Evolutionary conservation across 139 green algal genomes (phyloP), one percentile per base, ranked within the genome.

Genomic region (Penium margaritaceum): DNA sequence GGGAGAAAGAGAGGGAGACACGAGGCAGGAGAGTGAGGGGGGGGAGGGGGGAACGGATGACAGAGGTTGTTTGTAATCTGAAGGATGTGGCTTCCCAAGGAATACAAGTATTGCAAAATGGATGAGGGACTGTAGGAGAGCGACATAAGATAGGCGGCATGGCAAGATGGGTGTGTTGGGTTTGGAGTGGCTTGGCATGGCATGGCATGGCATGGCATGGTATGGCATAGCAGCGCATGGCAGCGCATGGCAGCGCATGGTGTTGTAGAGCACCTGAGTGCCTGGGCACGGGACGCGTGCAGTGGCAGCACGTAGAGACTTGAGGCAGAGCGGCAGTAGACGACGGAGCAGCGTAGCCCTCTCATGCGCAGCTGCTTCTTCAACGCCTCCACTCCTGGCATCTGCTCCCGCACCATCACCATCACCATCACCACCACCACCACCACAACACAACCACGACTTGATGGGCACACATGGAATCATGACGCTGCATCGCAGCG

Each of bases 221-320:
- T n/a, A n/a, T n/a, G n/a, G n/a, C n/a, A n/a, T n/a, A n/a, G n/a
- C n/a, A n/a, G n/a, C n/a, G n/a, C n/a, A n/a, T n/a, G n/a, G n/a
- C n/a, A n/a, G n/a, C n/a, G n/a, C 15, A 54, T 24, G 14, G 43
- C 43, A 24, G 43, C 15, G 21, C n/a, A n/a, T n/a, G n/a, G n/a
- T n/a, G n/a, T n/a, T n/a, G n/a, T n/a, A n/a, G n/a, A n/a, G n/a
- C 34, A 77, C 71, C 71, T 35, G 9, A 78, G 58, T 9, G 71
- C 71, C 35, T 78, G 58, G 34, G 60, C 60, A 24, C 71, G 58
- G 35, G 33, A 64, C 2, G 71, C 71, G 39, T 67, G 71, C 2
- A 78, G 24, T 3, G 71, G 71, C 33, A 78, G 60, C 32, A 78
- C 19, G 37, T 71, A 36, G 19, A 78, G 58, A 7, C 12, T 35